Base-by-base conservation (phyloP, 768 basidiomycete genomes). In the Leccinum arenicola region DNA sequence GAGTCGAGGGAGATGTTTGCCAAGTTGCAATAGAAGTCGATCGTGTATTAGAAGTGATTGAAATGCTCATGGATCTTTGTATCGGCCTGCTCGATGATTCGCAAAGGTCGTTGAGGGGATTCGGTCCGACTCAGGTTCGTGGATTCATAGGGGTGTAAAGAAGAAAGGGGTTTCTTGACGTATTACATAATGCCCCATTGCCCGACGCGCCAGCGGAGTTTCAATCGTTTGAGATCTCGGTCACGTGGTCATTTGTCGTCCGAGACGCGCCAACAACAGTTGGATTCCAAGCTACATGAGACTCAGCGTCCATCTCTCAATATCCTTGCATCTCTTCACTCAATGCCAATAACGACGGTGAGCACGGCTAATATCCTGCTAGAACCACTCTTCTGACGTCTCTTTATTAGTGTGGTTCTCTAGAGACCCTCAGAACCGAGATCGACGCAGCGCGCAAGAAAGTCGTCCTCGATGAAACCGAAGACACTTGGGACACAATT, bases 401-500 rank as follows among this genome's bases (percentile, higher is more conserved):
- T 17, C 11, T 15, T 49, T 54, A 73, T 49, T 52, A 73, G 86
- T 75, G 73, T 50, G 49, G 57, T 58, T 69, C 73, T 45, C 35
- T 69, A 51, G 59, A 67, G 59, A 62, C 62, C 48, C 68, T 80
- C 27, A 70, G 69, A 62, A 55, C 74, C 38, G 75, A 81, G 63
- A 63, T 85, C 50, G 79, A 80, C 45, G 66, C 72, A 40, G 63
- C 82, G 21, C 78, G 78, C 57, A 69, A 75, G 62, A 68, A 74
- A 23, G 61, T 83, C 19, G 66, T 75, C 55, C 75, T 82, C 14
- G 67, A 78, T 35, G 91, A 93, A 71, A 84, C 88, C 3, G 91
- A 93, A 69, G 89, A 93, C 29, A 84, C 84, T 14, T 93, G 91
- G 91, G 88, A 91, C 57, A 76, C 72, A 17, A 88, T 93, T 50